Evolutionary conservation across 352 stramenopile species (phyloP), one percentile per base, ranked within the genome.

Genomic region (Globisporangium solare): DNA sequence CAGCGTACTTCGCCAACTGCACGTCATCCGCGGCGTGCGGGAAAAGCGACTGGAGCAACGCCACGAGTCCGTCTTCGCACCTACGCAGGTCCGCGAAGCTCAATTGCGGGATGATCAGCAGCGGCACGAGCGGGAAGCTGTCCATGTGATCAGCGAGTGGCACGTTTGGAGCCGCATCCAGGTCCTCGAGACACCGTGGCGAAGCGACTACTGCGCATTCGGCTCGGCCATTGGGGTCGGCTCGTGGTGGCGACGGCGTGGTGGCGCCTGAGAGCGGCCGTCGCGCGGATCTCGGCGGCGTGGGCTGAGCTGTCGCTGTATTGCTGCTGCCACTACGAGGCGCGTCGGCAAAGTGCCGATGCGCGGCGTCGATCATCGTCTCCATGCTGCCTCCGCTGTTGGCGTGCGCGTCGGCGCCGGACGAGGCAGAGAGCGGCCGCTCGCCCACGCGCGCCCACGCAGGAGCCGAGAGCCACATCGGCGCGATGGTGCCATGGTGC

Each of bases 41-140:
- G 2, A 54, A 55, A 14, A 90, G 74, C 6, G 74, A 71, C 18
- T 57, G 24, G 11, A 82, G 58, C 3, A 90, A 51, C 15, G 70
- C 51, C 5, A 64, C 24, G 0, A 91, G 60, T 0, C 70, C 73
- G 1, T 20, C n/a, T 32, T 80, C 64, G 40, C 81, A 75, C 50
- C 69, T 62, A n/a, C 54, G 52, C n/a, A 91, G 60, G 21, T 86
- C 76, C 13, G 24, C 22, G 22, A 77, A 63, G 1, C 35, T 21
- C 8, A 91, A 48, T n/a, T 66, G 68, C 32, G 78, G 63, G 27
- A 91, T 88, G 17, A 87, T 58, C 4, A 63, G 51, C 20, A 91
- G 47, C 27, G 78, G 80, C 21, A 89, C 68, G 27, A 89, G 63
- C 6, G 79, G 77, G 40, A 88, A 89, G 67, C 74, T 84, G 41